These are phyloP conservation scores for Fonsecaea erecta DNA, from an alignment of 2,329 filamentous ascomycete genomes.

Conservation along the genomic window DNA sequence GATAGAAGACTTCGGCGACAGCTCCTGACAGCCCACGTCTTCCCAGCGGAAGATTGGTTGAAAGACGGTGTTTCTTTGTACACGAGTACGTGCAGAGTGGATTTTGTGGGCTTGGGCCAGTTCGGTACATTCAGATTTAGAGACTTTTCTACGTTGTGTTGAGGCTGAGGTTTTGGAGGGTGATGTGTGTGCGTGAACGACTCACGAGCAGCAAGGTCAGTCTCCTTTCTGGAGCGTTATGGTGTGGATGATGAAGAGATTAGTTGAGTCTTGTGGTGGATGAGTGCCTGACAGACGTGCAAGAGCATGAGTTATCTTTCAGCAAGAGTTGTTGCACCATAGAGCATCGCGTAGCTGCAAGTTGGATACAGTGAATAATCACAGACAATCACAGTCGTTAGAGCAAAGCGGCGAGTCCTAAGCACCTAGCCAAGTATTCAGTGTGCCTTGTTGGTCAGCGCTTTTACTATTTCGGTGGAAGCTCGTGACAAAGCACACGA, in stretches of 20 bases:
- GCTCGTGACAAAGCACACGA: neutral
- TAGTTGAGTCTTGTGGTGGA: neutral
- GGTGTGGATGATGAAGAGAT: neutral
- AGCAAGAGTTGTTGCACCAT: neutral
- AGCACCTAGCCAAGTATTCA: neutral
- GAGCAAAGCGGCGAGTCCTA: neutral
- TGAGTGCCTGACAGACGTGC: neutral
- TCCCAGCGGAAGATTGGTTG: slow-evolving; percentile 8
- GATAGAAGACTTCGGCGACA: slow-evolving; percentile 13
- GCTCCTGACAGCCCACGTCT: neutral
- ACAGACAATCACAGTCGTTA: neutral
- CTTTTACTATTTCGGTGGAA: slow-evolving; percentile 3
- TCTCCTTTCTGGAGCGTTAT: neutral
- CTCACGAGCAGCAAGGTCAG: neutral
- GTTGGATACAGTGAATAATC: slow-evolving; percentile 2
- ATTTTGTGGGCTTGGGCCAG: neutral
- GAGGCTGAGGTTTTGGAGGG: neutral
- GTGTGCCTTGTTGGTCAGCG: neutral
- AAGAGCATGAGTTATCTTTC: slow-evolving; percentile 2
- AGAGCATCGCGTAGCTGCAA: neutral
- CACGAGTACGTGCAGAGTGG: neutral
- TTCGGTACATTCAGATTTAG: neutral
- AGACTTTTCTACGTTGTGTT: slow-evolving; percentile 1
- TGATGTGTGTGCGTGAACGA: neutral
- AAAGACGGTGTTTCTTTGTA: slow-evolving; percentile 2